Evolutionary conservation across 441 rosid species (phyloP), one percentile per base, ranked within the genome.

Genomic region (Aleurites moluccanus): DNA sequence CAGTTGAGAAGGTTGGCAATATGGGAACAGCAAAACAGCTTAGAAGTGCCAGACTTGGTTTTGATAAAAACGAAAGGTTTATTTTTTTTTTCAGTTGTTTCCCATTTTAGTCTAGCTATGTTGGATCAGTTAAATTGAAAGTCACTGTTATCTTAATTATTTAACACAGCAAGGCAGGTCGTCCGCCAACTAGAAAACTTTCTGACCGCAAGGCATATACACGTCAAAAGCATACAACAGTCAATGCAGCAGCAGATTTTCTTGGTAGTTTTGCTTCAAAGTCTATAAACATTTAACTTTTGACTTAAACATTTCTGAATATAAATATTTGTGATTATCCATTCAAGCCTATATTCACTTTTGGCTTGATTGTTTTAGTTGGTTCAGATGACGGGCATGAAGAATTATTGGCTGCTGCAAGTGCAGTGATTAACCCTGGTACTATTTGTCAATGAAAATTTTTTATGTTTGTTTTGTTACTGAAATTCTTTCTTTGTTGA

Each of bases 381-480:
- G 97, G 89, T 81, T 92, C 93, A 44, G 94, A 90, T 75, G 94
- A 91, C 85, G 98, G 95, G 50, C 92, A 87, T 75, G 97, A 89
- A 82, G 99, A 96, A 86, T 89, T 96, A 73, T 78, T 89, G 82
- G 93, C 98, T 88, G 98, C 98, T 81, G 97, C 93, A 55, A 92
- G 88, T 77, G 85, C 92, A 80, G 95, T 87, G 59, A 68, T 92
- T 73, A 88, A 81, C 79, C 82, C 91, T 68, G 88, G 98, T 94
- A 80, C 18, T 55, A 38, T 69, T 72, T 67, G 42, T 80, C 44
- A 8, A 57, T 73, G 75, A 66, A 79, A 76, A 35, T 35, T n/a
- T 49, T 65, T 45, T 42, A 9, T 64, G 38, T 21, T 66, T 55
- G 23, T 67, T 81, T 79, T 49, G 52, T 72, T 70, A 64, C 56